Percentiles rank a stretch among this genome's conserved stretches.
These are phyloP conservation scores for Plasmodium falciparum DNA, from an alignment of 169 alveolate genomes.

Conservation along the genomic window DNA sequence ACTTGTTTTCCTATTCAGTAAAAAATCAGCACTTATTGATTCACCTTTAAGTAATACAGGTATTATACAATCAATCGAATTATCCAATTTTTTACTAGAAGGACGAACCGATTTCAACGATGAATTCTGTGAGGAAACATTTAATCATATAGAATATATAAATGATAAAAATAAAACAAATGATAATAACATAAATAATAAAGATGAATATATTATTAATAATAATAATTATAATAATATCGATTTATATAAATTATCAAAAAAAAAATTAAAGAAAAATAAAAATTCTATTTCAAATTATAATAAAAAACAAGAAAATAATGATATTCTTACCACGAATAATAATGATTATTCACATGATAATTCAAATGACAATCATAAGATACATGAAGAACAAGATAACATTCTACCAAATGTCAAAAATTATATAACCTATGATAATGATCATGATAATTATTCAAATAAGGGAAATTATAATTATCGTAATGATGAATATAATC, in stretches of 20 bases:
- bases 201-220: not conserved
- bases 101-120: conserved; percentile 10
- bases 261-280: not conserved
- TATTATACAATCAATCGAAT: conserved; percentile 49
- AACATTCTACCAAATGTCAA: too few species aligned
- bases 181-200: not conserved
- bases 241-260: not conserved
- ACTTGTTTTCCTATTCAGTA: conserved; percentile 26
- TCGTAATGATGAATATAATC: conserved; percentile 11
- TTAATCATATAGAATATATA: not conserved
- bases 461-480: not conserved
- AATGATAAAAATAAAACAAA: not conserved
- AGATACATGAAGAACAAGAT: too few species aligned
- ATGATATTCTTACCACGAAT: too few species aligned
- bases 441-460: not conserved
- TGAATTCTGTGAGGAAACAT: conserved; percentile 12
- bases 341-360: too few species aligned
- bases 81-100: conserved; percentile 48
- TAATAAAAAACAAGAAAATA: too few species aligned
- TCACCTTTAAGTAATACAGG: conserved; percentile 63
- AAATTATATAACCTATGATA: too few species aligned
- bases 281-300: too few species aligned
- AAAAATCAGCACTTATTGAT: conserved; percentile 42
- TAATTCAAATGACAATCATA: too few species aligned
- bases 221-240: not conserved